Base-by-base conservation (phyloP, 2,329 filamentous ascomycete species). In the Akanthomyces dipterigenus region DNA sequence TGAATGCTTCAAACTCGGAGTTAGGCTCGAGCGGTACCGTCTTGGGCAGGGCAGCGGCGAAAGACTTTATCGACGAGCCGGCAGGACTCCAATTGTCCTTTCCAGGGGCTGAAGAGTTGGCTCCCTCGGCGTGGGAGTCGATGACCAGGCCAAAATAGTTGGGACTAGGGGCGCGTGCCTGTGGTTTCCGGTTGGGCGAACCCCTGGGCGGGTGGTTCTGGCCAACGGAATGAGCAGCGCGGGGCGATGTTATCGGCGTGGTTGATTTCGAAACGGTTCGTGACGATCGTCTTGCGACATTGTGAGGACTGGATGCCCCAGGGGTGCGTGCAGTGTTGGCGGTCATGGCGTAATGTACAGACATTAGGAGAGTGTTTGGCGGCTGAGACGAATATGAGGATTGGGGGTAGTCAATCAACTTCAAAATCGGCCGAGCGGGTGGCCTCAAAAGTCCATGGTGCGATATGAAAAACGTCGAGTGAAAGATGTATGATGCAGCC, bases 131-230 rank as follows among this genome's bases (percentile, higher is more conserved):
- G 50, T 77, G 74, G 22, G 84, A 72, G 62, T 91, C 87, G 64
- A 90, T 77, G 34, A 86, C 79, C 63, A 96, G 84, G 61, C 89
- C 90, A 72, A 96, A 96, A 74, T 96, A 96, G 72, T 93, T 96
- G 14, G 91, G 90, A 71, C 90, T 93, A 11, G 86, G 77, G 1
- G 82, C 76, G 64, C 80, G 77, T 38, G 57, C 36, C 24, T 51
- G 57, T n/a, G 49, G 11, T 28, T 49, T 26, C 16, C 49, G 57
- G 28, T 65, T 70, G 2, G 80, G 79, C 2, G 82, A 81, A 6
- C 80, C 70, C 63, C 77, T 80, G 0, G 83, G 82, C 2, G 83
- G 79, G 38, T 80, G 75, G 24, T 78, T 71, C 69, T 86, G 82
- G 65, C 82, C 82, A 54, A 81, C 81, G 2, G 84, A 83, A 63